Percentiles rank a stretch among this genome's conserved stretches.
phyloP scores from a whole-genome alignment of 768 basidiomycete genomes.

The Tulasnella calospora region DNA sequence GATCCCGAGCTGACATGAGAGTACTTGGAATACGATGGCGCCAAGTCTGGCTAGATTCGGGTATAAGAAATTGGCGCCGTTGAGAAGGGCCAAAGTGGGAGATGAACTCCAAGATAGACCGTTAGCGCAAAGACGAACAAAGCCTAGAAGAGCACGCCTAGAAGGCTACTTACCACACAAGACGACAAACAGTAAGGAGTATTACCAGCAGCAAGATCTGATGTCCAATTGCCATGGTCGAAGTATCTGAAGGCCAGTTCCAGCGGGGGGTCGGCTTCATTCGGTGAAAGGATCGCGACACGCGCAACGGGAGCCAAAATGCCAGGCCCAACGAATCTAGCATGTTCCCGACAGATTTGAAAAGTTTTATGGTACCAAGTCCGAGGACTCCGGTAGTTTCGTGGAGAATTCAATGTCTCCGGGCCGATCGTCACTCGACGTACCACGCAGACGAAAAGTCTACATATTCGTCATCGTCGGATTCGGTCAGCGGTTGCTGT shows the following conservation, averaged over 20 bases:
- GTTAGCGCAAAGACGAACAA: background rate
- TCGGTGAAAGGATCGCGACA: constrained; percentile 21
- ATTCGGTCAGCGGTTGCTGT: no score
- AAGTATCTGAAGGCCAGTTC: constrained; percentile 9
- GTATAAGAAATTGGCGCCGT: background rate
- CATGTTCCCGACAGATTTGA: background rate
- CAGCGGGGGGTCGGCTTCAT: constrained; percentile 7
- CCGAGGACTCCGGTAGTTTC: background rate
- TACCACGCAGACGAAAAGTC: no score
- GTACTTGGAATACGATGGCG: constrained; percentile 43
- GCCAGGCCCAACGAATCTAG: constrained; percentile 36
- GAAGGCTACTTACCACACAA: constrained; percentile 30
- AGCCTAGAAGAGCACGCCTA: background rate
- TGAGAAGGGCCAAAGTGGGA: background rate
- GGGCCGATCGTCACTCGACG: background rate
- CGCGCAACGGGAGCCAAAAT: constrained; percentile 38
- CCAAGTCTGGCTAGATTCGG: constrained; percentile 38
- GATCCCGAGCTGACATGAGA: constrained; percentile 40
- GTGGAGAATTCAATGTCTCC: background rate
- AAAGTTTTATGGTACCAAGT: constrained; percentile 14
- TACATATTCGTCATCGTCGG: no score
- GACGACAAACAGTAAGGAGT: constrained; percentile 43
- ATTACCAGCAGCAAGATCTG: constrained; percentile 40
- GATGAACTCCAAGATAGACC: background rate
- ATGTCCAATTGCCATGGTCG: constrained; percentile 38